A percentile compares a stretch with the other conserved stretches of the same genome.
Conservation (phyloP, 176 grass and related monocot species). For the Phoenix dactylifera region DNA sequence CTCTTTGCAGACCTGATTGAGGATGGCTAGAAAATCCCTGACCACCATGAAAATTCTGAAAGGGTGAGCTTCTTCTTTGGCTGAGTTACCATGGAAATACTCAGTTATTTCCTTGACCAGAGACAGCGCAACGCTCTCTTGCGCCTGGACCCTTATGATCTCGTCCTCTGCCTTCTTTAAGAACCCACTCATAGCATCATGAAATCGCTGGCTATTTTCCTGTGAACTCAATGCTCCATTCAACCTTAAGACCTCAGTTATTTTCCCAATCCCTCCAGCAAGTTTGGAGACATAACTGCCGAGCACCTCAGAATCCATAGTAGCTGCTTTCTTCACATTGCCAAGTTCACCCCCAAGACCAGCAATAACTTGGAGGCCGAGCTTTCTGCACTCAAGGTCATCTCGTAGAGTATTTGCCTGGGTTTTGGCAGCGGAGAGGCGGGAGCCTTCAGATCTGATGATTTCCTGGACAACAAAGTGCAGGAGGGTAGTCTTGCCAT, state of each 20-base stretch:
- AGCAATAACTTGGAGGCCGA: slow-evolving; percentile 71
- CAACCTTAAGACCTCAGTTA: slow-evolving; percentile 62
- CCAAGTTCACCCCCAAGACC: slow-evolving; percentile 62
- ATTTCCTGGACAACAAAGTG: slow-evolving; percentile 97
- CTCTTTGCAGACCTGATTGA: slow-evolving; percentile 89
- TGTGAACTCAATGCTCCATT: slow-evolving; percentile 31
- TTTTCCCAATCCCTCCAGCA: slow-evolving; percentile 72
- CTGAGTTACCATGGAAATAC: slow-evolving; percentile 86
- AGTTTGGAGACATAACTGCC: slow-evolving; percentile 85
- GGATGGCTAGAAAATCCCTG: slow-evolving; percentile 70
- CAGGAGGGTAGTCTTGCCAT: slow-evolving; percentile 89
- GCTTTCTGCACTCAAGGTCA: slow-evolving; percentile 67
- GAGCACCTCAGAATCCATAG: slow-evolving; percentile 89
- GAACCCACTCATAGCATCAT: slow-evolving; percentile 66
- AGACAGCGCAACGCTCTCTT: slow-evolving; percentile 80
- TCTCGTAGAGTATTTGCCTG: slow-evolving; percentile 47
- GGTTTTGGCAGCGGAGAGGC: slow-evolving; percentile 36
- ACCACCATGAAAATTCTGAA: slow-evolving; percentile 99
- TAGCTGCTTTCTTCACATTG: slow-evolving; percentile 85
- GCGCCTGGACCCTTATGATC: slow-evolving; percentile 73
- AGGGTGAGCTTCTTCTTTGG: slow-evolving; percentile 84
- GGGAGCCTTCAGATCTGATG: slow-evolving; percentile 59
- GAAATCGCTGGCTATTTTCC: slow-evolving; percentile 44
- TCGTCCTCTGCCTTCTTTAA: slow-evolving; percentile 65
- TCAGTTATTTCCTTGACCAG: slow-evolving; percentile 93